phyloP scores from a whole-genome alignment of 257 asterid genomes.

The Gentiana dahurica region DNA sequence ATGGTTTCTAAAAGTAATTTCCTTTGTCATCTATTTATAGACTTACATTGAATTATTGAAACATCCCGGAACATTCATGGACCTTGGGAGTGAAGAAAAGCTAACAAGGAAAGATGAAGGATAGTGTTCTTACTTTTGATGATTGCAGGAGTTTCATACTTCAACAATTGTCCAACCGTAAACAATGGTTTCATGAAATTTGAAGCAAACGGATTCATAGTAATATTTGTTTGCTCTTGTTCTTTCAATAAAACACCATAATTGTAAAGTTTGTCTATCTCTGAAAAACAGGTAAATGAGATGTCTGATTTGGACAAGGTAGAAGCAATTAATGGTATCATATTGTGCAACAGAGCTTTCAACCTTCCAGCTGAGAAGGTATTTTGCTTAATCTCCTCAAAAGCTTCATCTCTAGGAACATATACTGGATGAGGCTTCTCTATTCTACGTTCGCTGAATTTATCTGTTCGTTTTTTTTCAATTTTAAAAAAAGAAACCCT shows the following conservation, averaged over 20 bases:
- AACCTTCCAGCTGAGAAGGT: conserved; percentile 73
- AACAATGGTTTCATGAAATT: conserved; percentile 30
- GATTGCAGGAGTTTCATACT: conserved; percentile 73
- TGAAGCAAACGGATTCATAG: conserved; percentile 18
- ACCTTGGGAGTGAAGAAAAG: conserved; percentile 3
- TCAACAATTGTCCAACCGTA: conserved; percentile 50
- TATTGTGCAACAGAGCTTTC: conserved; percentile 74
- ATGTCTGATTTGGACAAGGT: conserved; percentile 58
- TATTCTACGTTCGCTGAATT: conserved; percentile 44
- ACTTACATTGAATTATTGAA: background rate
- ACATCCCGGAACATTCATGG: background rate
- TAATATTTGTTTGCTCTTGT: conserved; percentile 18
- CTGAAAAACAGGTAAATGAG: conserved; percentile 69
- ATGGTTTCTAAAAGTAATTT: background rate
- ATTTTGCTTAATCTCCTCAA: conserved; percentile 76
- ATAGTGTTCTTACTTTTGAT: conserved; percentile 39
- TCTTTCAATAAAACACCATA: conserved; percentile 43
- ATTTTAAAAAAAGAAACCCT: background rate
- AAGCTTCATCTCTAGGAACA: conserved; percentile 86
- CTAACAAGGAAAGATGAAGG: background rate
- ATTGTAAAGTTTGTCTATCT: conserved; percentile 63
- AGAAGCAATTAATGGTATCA: conserved; percentile 64
- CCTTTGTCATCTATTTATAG: background rate
- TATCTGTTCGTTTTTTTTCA: conserved; percentile 33
- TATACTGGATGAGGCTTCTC: conserved; percentile 85